Base-by-base conservation (phyloP, 2,329 filamentous ascomycete species). In the Alternaria panax region DNA sequence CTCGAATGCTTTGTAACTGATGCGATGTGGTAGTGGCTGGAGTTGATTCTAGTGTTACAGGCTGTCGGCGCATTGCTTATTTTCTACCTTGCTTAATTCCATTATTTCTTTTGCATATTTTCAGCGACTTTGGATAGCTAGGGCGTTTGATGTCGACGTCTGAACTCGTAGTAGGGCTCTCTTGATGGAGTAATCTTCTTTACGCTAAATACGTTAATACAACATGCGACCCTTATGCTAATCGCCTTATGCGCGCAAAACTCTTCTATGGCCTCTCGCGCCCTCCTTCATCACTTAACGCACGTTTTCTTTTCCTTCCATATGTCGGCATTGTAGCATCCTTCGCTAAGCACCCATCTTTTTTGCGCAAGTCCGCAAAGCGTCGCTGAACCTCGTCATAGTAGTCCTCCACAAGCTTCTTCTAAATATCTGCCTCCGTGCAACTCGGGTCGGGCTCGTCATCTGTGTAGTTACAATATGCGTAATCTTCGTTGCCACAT, bases 401-500 rank as follows among this genome's bases (percentile, higher is more conserved):
- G 16, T 40, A 22, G 32, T 51, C 41, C 30, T 51, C 32, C 32
- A 22, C 22, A 30, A 27, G n/a, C n/a, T 34, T n/a, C 9, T 12
- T 25, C n/a, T 45, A 40, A 5, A 45, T 53, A 5, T 27, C 42
- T n/a, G n/a, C 42, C 32, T 40, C 24, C n/a, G 27, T 36, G n/a
- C 11, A 20, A 12, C n/a, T 20, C 16, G 24, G 14, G 25, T 16
- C 11, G 51, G n/a, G 18, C 2, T 18, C 20, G 7, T 14, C 11
- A 47, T 47, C 12, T 16, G 28, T 32, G 28, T 32, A 30, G 28
- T 20, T 9, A 14, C 43, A 45, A 52, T 41, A 56, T 11, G 34
- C 28, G 22, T 41, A 58, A 2, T 51, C 22, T 4, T 22, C 45
- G 7, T 51, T 45, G 5, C 65, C 59, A 30, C 63, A 66, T 4